A percentile compares a stretch with the other conserved stretches of the same genome.
These are phyloP conservation scores for Marasmius oreades DNA, from an alignment of 1,284 basidiomycete genomes.

Conservation along the genomic window DNA sequence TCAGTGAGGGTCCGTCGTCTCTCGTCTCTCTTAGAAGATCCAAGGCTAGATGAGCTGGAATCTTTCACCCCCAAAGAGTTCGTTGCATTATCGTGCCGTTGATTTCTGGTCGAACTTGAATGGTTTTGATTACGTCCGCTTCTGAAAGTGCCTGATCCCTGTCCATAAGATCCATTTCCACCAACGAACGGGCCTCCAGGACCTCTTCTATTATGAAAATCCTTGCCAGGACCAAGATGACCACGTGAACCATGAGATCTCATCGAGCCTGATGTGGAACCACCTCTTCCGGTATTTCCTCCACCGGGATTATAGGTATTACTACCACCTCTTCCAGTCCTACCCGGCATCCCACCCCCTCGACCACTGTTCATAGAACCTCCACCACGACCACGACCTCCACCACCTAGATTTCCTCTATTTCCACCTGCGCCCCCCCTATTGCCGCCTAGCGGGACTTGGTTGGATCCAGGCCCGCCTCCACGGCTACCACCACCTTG, in stretches of 20 bases:
- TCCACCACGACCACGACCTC: conserved; percentile 34
- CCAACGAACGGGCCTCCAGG: conserved; percentile 56
- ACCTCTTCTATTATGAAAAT: conserved; percentile 60
- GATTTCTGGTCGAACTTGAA: conserved; percentile 43
- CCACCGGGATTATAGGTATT: not conserved
- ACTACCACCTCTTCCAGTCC: not conserved
- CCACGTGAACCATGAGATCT: conserved; percentile 40
- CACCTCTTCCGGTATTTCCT: conserved; percentile 23
- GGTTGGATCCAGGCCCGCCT: conserved; percentile 43
- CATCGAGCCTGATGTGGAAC: conserved; percentile 7
- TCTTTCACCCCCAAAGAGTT: conserved; percentile 41
- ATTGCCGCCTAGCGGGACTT: conserved; percentile 29
- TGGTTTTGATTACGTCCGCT: conserved; percentile 40
- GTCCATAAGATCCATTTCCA: conserved; percentile 33
- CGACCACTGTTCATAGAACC: conserved; percentile 25
- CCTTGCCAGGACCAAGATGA: conserved; percentile 56
- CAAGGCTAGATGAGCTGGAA: conserved; percentile 33
- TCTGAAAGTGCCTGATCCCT: conserved; percentile 36
- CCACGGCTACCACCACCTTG: conserved; percentile 36
- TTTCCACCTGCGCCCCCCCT: conserved; percentile 27
- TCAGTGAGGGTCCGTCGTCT: conserved; percentile 87
- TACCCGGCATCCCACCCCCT: conserved; percentile 12
- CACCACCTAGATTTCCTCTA: conserved; percentile 23
- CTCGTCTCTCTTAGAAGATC: conserved; percentile 65
- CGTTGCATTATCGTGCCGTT: conserved; percentile 46